Conservation (phyloP, 2,329 filamentous ascomycete species). For the Rhynchosporium agropyri region DNA sequence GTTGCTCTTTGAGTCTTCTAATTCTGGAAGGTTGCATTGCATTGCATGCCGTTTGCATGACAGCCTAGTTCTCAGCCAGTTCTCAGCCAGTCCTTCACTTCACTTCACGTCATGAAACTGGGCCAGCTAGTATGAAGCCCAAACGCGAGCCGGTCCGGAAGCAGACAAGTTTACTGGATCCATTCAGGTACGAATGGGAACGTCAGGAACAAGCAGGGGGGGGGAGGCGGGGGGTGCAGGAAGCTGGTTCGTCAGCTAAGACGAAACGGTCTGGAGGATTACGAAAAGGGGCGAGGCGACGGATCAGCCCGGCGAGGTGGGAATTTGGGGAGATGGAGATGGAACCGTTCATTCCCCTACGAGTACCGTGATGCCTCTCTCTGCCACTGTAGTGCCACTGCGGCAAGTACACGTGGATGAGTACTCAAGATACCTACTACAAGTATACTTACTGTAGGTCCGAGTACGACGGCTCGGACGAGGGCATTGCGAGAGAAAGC, state of each 20-base stretch:
- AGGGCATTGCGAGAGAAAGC: neutral
- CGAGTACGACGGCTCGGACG: neutral
- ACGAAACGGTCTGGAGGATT: constrained; percentile 7
- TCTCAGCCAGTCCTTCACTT: neutral
- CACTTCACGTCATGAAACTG: constrained; percentile 18
- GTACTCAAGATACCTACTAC: too few species aligned
- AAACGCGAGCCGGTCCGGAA: constrained; percentile 16
- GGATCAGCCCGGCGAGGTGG: constrained; percentile 5
- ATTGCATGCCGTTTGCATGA: constrained; percentile 9
- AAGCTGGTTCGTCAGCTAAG: neutral
- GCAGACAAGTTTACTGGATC: neutral
- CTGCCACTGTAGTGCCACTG: constrained; percentile 4
- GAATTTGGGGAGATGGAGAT: neutral
- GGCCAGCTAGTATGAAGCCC: constrained; percentile 1
- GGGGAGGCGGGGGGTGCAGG: neutral
- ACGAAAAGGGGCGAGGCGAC: constrained; percentile 10
- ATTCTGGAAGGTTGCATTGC: neutral
- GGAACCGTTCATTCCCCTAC: neutral
- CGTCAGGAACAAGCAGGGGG: constrained; percentile 8
- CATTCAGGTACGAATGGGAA: constrained; percentile 13
- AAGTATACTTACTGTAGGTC: too few species aligned
- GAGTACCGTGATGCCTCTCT: too few species aligned
- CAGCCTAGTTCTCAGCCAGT: neutral
- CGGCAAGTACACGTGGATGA: neutral
- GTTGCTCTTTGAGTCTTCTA: neutral